These are phyloP conservation scores for Prinsepia uniflora DNA, from an alignment of 306 rosid genomes.

Conservation along the genomic window DNA sequence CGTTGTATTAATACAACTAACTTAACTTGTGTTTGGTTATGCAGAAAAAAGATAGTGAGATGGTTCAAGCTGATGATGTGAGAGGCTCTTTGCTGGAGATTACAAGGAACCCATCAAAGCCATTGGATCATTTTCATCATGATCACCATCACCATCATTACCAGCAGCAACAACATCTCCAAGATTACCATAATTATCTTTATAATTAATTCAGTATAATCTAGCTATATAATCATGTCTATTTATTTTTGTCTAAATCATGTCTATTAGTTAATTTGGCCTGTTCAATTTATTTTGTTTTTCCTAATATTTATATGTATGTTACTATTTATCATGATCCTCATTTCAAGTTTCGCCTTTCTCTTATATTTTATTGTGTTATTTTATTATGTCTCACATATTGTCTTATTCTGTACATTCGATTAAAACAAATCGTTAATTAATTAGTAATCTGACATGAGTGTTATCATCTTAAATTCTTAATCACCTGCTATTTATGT, in stretches of 20 bases:
- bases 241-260: too few species aligned
- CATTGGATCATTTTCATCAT: constrained; percentile 26
- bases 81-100: constrained; percentile 66
- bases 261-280: background rate
- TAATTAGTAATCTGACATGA: too few species aligned
- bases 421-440: too few species aligned
- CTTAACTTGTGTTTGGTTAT: background rate
- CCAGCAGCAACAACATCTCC: constrained; percentile 28
- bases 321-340: too few species aligned
- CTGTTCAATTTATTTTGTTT: background rate
- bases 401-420: too few species aligned
- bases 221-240: too few species aligned
- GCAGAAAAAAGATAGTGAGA: constrained; percentile 62
- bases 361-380: too few species aligned
- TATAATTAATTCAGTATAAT: background rate
- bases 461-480: too few species aligned
- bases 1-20: too few species aligned
- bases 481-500: too few species aligned
- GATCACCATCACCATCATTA: constrained; percentile 29
- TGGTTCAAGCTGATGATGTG: constrained; percentile 64
- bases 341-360: too few species aligned
- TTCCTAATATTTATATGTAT: background rate
- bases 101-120: constrained; percentile 41
- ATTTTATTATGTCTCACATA: too few species aligned
- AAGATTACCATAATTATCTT: constrained; percentile 30